phyloP scores from a whole-genome alignment of 225 moss, liverwort and hornwort species.

The Thuidium tamariscinum region DNA sequence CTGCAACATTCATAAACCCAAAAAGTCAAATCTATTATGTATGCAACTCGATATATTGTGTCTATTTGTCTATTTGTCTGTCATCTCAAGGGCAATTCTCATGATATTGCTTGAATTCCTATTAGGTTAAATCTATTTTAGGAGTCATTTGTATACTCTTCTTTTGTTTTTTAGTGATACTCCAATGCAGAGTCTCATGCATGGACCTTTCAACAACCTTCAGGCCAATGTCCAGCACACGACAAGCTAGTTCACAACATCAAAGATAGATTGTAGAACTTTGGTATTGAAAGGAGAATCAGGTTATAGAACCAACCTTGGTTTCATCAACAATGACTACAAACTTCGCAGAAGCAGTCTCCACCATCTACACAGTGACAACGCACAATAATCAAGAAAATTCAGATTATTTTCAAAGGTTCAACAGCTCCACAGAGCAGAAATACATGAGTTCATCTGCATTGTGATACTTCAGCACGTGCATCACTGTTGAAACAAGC shows the following conservation, averaged over 20 bases:
- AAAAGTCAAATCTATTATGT: neutral
- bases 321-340: slow-evolving; percentile 95
- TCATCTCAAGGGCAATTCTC: neutral
- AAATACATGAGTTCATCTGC: neutral
- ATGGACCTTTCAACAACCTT: neutral
- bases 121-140: too few relatives aligned
- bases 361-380: slow-evolving; percentile 69
- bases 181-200: neutral
- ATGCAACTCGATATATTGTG: neutral
- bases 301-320: slow-evolving; percentile 44
- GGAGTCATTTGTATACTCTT: neutral
- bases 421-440: neutral
- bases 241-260: neutral
- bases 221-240: neutral
- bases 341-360: slow-evolving; percentile 84
- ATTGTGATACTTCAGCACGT: neutral
- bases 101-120: neutral
- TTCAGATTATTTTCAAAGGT: neutral
- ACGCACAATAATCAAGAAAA: neutral
- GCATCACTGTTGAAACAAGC: neutral
- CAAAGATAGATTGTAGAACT: neutral
- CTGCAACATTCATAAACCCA: slow-evolving; percentile 16
- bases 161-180: neutral
- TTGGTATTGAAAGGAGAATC: neutral
- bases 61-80: neutral